Percentiles rank a stretch among this genome's conserved stretches.
phyloP scores from a whole-genome alignment of 345 rosid species.

The Eutrema yunnanense region DNA sequence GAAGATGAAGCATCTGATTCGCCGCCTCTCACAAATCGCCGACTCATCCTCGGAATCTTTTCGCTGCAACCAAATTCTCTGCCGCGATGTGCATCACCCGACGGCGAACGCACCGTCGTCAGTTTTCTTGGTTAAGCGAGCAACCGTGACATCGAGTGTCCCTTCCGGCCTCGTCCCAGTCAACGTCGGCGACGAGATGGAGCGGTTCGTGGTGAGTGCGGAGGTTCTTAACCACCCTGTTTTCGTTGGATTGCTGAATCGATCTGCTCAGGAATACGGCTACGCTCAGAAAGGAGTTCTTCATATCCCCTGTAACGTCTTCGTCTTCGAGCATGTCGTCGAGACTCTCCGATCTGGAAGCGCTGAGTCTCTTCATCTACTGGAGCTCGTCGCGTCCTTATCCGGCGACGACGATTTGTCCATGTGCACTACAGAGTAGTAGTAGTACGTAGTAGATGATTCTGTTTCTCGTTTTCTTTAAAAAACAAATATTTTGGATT shows the following conservation, averaged over 20 bases:
- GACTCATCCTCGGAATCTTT: conserved; percentile 63
- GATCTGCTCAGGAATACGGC: conserved; percentile 90
- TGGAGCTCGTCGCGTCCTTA: neutral
- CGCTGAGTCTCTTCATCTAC: neutral
- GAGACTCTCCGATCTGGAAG: conserved; percentile 65
- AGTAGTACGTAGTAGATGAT: neutral
- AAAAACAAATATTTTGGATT: neutral
- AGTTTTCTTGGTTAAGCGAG: neutral
- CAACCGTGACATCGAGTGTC: conserved; percentile 10
- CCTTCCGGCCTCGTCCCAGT: conserved; percentile 86
- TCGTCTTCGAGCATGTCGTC: conserved; percentile 61
- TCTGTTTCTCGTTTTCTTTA: neutral
- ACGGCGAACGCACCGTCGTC: neutral
- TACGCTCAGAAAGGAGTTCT: conserved; percentile 91
- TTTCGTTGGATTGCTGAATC: conserved; percentile 56
- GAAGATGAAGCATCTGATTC: conserved; percentile 71
- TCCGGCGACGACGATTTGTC: conserved; percentile 13
- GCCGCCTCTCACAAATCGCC: conserved; percentile 71
- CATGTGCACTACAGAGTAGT: conserved; percentile 20
- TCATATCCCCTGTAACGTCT: conserved; percentile 80
- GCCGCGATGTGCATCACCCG: conserved; percentile 15
- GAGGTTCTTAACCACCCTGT: conserved; percentile 78
- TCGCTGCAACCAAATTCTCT: conserved; percentile 26
- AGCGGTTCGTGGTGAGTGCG: conserved; percentile 73
- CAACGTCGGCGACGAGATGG: conserved; percentile 92